Conservation (phyloP, 1,284 basidiomycete genomes). For the Papiliotrema terrestris region DNA sequence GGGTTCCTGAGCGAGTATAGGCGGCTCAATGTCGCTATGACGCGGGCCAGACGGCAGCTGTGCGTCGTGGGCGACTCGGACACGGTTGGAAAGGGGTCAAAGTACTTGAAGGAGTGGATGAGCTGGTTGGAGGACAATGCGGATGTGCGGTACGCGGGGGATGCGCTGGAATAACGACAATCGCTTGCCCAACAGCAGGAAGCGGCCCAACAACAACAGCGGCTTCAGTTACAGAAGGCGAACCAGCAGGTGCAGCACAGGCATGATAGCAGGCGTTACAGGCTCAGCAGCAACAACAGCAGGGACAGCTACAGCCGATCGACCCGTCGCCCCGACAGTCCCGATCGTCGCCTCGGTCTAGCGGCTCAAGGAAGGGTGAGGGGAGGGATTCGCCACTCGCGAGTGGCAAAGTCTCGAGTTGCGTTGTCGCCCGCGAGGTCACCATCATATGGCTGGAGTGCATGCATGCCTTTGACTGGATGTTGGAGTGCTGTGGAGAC, state of each 20-base stretch:
- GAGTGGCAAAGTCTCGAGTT: too few relatives aligned
- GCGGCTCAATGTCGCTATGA: conserved; percentile 92
- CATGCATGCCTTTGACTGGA: too few relatives aligned
- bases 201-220: neutral
- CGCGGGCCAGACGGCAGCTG: conserved; percentile 81
- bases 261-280: neutral
- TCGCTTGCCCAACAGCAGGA: conserved; percentile 1
- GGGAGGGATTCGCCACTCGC: too few relatives aligned
- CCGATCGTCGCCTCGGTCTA: neutral
- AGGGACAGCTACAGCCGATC: neutral
- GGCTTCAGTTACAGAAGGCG: conserved; percentile 2
- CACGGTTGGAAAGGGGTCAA: conserved; percentile 75
- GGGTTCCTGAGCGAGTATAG: conserved; percentile 89
- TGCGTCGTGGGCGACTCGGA: conserved; percentile 87
- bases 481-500: too few relatives aligned
- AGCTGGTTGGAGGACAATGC: conserved; percentile 83
- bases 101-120: conserved; percentile 84
- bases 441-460: too few relatives aligned
- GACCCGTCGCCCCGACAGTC: neutral
- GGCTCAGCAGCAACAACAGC: neutral
- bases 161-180: conserved; percentile 10
- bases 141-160: conserved; percentile 77
- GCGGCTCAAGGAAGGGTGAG: too few relatives aligned
- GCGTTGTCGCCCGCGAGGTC: too few relatives aligned
- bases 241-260: neutral